Evolutionary conservation across 2,329 filamentous ascomycete genomes (phyloP).

Genomic region (Dothideomycetes sp.): DNA sequence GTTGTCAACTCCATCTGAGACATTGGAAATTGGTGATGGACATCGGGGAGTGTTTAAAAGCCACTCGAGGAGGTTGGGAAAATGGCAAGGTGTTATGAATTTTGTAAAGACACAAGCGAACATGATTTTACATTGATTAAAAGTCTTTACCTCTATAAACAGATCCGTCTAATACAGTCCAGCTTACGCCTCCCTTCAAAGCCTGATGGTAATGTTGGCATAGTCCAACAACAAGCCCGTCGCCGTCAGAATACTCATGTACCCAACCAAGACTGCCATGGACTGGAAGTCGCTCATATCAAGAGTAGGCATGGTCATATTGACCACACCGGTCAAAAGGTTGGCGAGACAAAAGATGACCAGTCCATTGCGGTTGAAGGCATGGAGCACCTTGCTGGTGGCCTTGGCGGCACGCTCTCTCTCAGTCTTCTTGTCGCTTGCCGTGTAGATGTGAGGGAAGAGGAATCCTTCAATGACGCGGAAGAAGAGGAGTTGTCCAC

Average conservation of each 20-base stretch:
- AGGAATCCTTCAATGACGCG: slow-evolving; percentile 67
- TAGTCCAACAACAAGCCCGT: slow-evolving; percentile 59
- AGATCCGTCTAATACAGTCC: not conserved
- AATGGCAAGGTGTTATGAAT: too few relatives aligned
- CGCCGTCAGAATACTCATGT: slow-evolving; percentile 58
- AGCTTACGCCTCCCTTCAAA: slow-evolving; percentile 36
- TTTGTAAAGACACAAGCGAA: not conserved
- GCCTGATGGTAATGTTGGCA: slow-evolving; percentile 60
- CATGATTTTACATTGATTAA: not conserved
- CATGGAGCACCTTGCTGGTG: slow-evolving; percentile 71
- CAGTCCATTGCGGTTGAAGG: slow-evolving; percentile 83
- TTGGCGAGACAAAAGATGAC: slow-evolving; percentile 82
- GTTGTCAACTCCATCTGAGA: too few relatives aligned
- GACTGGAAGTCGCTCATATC: slow-evolving; percentile 55
- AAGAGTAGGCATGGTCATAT: slow-evolving; percentile 76
- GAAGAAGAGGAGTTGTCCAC: slow-evolving; percentile 68
- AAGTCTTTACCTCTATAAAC: not conserved
- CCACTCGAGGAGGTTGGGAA: too few relatives aligned
- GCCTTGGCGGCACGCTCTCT: slow-evolving; percentile 55
- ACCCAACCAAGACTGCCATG: slow-evolving; percentile 66
- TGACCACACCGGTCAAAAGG: slow-evolving; percentile 78
- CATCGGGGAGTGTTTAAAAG: too few relatives aligned
- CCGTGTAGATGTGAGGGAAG: slow-evolving; percentile 63
- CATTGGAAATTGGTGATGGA: too few relatives aligned
- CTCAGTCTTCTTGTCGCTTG: slow-evolving; percentile 47